Evolutionary conservation across 2,329 filamentous ascomycete species (phyloP).

Genomic region (Botrytis cinerea): DNA sequence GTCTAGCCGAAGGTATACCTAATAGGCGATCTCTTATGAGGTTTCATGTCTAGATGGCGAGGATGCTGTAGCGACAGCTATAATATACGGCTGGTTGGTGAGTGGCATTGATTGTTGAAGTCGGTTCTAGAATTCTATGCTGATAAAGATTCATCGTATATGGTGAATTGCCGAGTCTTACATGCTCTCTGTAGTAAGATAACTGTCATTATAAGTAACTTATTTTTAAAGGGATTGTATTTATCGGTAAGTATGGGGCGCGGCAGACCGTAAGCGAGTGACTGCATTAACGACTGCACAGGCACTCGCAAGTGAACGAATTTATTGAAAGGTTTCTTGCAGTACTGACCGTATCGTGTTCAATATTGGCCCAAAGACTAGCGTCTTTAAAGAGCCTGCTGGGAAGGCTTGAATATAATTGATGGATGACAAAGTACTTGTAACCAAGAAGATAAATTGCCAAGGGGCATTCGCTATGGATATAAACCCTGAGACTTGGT

Average conservation of each 20-base stretch:
- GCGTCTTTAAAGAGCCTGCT: not conserved
- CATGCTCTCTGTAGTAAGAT: not conserved
- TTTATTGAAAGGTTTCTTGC: not conserved
- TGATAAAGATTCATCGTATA: not conserved
- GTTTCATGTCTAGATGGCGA: not conserved
- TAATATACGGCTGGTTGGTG: not conserved
- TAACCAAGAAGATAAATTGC: not conserved
- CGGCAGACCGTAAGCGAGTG: not conserved
- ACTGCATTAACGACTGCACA: not conserved
- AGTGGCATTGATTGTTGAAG: not conserved
- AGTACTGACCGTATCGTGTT: not conserved
- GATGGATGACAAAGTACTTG: not conserved
- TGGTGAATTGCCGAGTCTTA: not conserved
- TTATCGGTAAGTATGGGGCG: not conserved
- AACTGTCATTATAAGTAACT: not conserved
- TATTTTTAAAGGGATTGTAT: too few relatives aligned
- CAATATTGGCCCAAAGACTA: not conserved
- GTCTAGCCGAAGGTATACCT: too few relatives aligned
- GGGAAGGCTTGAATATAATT: not conserved
- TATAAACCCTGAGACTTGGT: not conserved
- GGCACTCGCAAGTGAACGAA: not conserved
- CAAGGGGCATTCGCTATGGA: not conserved
- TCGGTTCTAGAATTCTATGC: not conserved
- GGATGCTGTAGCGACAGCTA: too few relatives aligned
- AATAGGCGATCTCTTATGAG: too few relatives aligned